Evolutionary conservation across 2,329 filamentous ascomycete species (phyloP).

Genomic region (Teratosphaeria pseudoeucalypti): DNA sequence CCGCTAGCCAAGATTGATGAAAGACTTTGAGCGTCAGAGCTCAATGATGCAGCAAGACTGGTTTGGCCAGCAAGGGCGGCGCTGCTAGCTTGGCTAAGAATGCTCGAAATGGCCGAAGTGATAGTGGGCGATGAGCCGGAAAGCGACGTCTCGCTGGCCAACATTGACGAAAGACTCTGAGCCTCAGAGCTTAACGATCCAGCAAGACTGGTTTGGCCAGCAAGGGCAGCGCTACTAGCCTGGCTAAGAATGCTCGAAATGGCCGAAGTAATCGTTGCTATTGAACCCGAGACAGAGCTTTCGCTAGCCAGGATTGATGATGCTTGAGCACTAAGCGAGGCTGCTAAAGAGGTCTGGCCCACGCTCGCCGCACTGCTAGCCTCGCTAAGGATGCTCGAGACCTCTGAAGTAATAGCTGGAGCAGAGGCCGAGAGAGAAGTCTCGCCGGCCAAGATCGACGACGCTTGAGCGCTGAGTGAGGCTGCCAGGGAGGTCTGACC

Average conservation of each 20-base stretch:
- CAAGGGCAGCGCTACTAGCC: neutral
- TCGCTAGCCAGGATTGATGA: neutral
- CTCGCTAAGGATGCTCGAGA: neutral
- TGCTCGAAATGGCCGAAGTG: neutral
- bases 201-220: neutral
- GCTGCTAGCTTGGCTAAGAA: neutral
- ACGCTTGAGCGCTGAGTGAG: neutral
- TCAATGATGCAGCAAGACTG: neutral
- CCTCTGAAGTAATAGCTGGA: too few species aligned
- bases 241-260: neutral
- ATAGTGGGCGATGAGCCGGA: neutral
- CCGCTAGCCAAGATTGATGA: neutral
- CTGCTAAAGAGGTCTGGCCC: neutral
- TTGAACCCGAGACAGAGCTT: neutral
- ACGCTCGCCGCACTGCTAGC: neutral
- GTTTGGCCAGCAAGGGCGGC: neutral
- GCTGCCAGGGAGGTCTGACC: too few species aligned
- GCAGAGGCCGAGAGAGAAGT: neutral
- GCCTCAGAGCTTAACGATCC: neutral
- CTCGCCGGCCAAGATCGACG: neutral
- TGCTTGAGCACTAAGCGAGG: neutral
- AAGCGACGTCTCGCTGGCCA: neutral
- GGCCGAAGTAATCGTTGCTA: neutral
- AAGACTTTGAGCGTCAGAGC: neutral
- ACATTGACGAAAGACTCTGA: neutral